phyloP scores from a whole-genome alignment of 495 filamentous ascomycete species.

The Penicillium canescens region DNA sequence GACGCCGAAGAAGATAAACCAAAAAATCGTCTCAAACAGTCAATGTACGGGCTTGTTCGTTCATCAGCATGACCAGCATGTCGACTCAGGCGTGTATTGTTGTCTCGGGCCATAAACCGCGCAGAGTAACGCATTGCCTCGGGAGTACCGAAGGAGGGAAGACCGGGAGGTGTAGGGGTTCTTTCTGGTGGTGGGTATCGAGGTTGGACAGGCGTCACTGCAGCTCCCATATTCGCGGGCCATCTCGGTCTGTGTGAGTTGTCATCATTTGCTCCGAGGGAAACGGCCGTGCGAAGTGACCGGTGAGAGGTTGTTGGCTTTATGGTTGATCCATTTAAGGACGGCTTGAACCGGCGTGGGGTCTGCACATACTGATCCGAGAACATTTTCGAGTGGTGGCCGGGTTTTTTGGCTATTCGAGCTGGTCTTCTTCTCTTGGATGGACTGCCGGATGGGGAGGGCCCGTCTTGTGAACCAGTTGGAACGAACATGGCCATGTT shows the following conservation, averaged over 20 bases:
- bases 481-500: constrained; percentile 37
- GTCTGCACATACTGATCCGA: constrained; percentile 17
- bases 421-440: neutral
- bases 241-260: constrained; percentile 16
- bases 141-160: constrained; percentile 47
- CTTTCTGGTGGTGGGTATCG: constrained; percentile 41
- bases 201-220: constrained; percentile 34
- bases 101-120: constrained; percentile 20
- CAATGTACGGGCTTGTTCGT: constrained; percentile 19
- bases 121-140: constrained; percentile 40
- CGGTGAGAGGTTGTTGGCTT: constrained; percentile 3
- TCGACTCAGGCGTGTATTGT: neutral
- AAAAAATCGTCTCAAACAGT: constrained; percentile 31
- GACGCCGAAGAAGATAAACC: constrained; percentile 14
- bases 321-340: neutral
- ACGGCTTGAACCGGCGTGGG: neutral
- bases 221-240: constrained; percentile 25
- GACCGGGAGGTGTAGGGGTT: constrained; percentile 45
- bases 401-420: neutral
- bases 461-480: constrained; percentile 7
- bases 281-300: constrained; percentile 20
- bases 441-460: neutral
- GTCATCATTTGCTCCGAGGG: constrained; percentile 21
- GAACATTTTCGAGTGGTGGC: constrained; percentile 15
- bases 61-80: neutral